phyloP scores from a whole-genome alignment of 306 rosid species.

The Trifolium fragiferum region DNA sequence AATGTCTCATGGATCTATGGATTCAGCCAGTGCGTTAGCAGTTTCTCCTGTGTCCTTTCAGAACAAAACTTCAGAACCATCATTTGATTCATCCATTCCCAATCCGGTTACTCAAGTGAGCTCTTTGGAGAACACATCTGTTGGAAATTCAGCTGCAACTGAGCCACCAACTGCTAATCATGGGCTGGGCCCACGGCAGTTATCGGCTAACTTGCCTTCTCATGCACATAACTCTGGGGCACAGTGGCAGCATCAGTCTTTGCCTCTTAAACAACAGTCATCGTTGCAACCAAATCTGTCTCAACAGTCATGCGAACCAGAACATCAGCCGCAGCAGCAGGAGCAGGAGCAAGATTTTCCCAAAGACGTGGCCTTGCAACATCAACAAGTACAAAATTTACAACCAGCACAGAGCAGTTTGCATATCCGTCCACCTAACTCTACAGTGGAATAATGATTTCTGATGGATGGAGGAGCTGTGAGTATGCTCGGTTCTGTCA shows the following conservation, averaged over 20 bases:
- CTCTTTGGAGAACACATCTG: constrained; percentile 62
- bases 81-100: constrained; percentile 57
- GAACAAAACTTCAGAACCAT: constrained; percentile 73
- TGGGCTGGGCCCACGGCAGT: constrained; percentile 67
- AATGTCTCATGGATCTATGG: constrained; percentile 59
- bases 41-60: constrained; percentile 63
- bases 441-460: constrained; percentile 71
- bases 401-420: constrained; percentile 72
- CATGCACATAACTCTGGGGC: constrained; percentile 75
- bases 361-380: constrained; percentile 56
- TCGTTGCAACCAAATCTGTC: constrained; percentile 53
- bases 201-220: constrained; percentile 64
- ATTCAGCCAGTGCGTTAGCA: constrained; percentile 54
- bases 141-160: constrained; percentile 62
- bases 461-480: constrained; percentile 58
- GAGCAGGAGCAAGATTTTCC: constrained; percentile 59
- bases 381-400: constrained; percentile 64
- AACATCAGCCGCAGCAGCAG: constrained; percentile 46
- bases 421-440: constrained; percentile 64
- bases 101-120: constrained; percentile 56
- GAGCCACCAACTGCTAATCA: constrained; percentile 63
- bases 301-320: constrained; percentile 64
- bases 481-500: constrained; percentile 52
- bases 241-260: constrained; percentile 71
- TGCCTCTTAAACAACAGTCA: constrained; percentile 62